Evolutionary conservation across 2,329 filamentous ascomycete genomes (phyloP), one percentile per base, ranked within the genome.

Genomic region (Fusarium nurragi): DNA sequence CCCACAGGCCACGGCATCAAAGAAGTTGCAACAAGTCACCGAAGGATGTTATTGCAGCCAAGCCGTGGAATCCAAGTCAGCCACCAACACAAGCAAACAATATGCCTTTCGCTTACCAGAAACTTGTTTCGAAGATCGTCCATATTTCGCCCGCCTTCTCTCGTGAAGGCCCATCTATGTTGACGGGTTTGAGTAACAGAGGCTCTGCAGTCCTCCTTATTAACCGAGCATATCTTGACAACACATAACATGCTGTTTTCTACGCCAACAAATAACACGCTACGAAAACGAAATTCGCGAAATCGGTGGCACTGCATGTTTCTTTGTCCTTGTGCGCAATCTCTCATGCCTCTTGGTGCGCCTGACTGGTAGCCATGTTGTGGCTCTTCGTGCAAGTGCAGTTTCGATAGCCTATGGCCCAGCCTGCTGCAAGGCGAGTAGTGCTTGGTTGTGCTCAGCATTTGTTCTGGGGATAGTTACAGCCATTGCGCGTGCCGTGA

Each of bases 221-320:
- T 47, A 47, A 40, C 47, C 44, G 23, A 65, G 45, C 34, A 32
- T 58, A 49, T 39, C 40, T 26, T 43, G 45, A 45, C 22, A 62
- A 53, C 60, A 56, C 44, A 60, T 47, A 34, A 12, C 32, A 34
- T 63, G 28, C 48, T 32, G 38, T 38, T 26, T 34, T 50, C 38
- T 46, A 37, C 52, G 51, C 40, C 45, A 41, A 32, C 25, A 49
- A 25, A 61, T 43, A 50, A 26, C 37, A 39, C 49, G 22, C 32
- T 38, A 48, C 23, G 39, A 51, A 30, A 49, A 48, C 18, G 38
- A 32, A 44, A 30, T 32, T 60, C 41, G 43, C 40, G 23, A 48
- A 16, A n/a, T 36, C 12, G n/a, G 58, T 67, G 39, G 44, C 45
- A 68, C 67, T 50, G 54, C 67, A 54, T 64, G 25, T 38, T 44